Percentiles rank a stretch among this genome's conserved stretches.
phyloP scores from a whole-genome alignment of 305 asterid genomes.

The Rubia tinctorum region DNA sequence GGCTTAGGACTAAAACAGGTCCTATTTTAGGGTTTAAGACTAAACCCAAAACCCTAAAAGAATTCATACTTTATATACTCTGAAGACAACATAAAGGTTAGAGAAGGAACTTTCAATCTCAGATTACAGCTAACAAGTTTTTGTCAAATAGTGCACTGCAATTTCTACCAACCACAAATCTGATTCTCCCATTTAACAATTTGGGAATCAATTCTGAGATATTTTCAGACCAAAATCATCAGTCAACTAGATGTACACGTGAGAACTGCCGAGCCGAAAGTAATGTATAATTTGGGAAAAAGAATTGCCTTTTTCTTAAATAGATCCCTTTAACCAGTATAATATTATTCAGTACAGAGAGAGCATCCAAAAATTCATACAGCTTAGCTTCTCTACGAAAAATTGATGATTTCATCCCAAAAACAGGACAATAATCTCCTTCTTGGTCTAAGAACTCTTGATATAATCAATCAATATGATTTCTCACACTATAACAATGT shows the following conservation, averaged over 20 bases:
- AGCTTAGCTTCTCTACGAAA: background rate
- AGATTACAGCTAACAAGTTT: background rate
- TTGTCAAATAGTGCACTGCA: background rate
- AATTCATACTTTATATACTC: background rate
- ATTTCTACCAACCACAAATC: constrained; percentile 4
- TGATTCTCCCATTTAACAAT: background rate
- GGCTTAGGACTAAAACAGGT: background rate
- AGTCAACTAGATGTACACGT: constrained; percentile 3
- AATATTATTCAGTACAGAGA: background rate
- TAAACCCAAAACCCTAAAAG: background rate
- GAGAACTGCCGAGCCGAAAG: constrained; percentile 2
- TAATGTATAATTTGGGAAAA: background rate
- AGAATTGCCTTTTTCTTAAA: background rate
- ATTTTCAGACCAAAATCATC: background rate
- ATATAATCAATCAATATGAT: constrained; percentile 1
- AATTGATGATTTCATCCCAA: background rate
- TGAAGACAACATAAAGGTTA: background rate
- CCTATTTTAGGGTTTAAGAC: no score
- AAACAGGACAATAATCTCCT: background rate
- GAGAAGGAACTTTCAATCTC: background rate
- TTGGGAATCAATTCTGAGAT: background rate
- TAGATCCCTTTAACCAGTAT: background rate
- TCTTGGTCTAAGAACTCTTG: background rate
- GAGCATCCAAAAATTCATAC: background rate
- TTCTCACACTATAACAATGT: background rate